Conservation (phyloP, 176 grass and related monocot genomes). For the Triticum timopheevii region DNA sequence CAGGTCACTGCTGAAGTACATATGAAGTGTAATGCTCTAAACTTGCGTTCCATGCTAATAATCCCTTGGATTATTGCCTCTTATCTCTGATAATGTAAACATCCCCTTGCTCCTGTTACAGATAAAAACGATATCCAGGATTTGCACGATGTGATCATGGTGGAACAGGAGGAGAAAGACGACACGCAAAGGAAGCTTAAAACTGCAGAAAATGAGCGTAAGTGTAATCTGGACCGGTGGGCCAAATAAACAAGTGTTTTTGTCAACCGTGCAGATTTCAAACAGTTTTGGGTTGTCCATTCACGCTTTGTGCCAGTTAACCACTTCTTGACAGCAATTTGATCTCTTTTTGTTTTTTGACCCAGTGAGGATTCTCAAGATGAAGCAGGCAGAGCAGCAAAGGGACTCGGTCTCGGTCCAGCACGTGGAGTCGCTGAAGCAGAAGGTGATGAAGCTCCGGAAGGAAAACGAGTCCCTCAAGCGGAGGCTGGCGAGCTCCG, state of each 20-base stretch:
- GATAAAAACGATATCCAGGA: conserved; percentile 71
- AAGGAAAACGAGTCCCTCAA: conserved; percentile 92
- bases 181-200: conserved; percentile 64
- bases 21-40: conserved; percentile 56
- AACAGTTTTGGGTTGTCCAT: neutral
- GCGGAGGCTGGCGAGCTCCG: conserved; percentile 54
- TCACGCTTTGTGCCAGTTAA: neutral
- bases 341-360: neutral
- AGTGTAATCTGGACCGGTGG: conserved; percentile 6
- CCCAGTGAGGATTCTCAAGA: conserved; percentile 59
- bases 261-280: neutral
- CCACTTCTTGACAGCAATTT: neutral
- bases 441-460: conserved; percentile 88
- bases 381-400: conserved; percentile 77
- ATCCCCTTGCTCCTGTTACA: conserved; percentile 23
- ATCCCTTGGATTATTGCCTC: neutral
- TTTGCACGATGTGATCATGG: conserved; percentile 58
- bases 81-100: neutral
- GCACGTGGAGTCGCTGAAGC: conserved; percentile 81
- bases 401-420: conserved; percentile 61
- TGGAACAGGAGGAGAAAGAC: conserved; percentile 87
- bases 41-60: neutral
- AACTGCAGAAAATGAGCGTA: conserved; percentile 74
- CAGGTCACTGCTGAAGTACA: conserved; percentile 53
- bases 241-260: neutral